phyloP scores from a whole-genome alignment of 2,329 filamentous ascomycete genomes.

The Aspergillus sp. region DNA sequence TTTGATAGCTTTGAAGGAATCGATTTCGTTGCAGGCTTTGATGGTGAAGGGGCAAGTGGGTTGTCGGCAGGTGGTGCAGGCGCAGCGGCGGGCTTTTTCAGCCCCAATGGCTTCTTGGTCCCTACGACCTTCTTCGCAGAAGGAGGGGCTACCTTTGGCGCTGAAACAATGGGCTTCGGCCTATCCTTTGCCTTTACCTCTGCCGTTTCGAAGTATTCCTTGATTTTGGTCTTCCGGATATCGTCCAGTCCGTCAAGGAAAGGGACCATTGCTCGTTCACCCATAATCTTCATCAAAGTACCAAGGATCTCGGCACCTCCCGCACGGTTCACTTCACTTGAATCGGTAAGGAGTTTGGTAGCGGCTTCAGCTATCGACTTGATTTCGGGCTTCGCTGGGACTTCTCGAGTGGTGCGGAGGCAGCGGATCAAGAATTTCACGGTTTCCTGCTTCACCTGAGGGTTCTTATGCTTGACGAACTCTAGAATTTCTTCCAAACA shows the following conservation, averaged over 20 bases:
- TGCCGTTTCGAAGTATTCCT: slow-evolving; percentile 81
- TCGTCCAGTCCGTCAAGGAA: slow-evolving; percentile 92
- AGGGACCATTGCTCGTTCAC: slow-evolving; percentile 90
- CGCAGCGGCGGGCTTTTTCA: slow-evolving; percentile 51
- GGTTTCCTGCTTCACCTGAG: slow-evolving; percentile 93
- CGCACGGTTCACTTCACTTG: slow-evolving; percentile 78
- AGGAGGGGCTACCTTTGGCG: slow-evolving; percentile 55
- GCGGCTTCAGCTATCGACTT: slow-evolving; percentile 80
- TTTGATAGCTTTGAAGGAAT: slow-evolving; percentile 48
- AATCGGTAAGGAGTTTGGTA: slow-evolving; percentile 88
- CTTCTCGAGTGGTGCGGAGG: slow-evolving; percentile 76
- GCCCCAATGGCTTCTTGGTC: slow-evolving; percentile 52
- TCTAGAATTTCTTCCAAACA: slow-evolving; percentile 88
- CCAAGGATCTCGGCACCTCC: slow-evolving; percentile 90
- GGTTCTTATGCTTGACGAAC: slow-evolving; percentile 90
- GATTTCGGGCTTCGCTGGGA: slow-evolving; percentile 81
- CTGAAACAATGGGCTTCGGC: slow-evolving; percentile 70
- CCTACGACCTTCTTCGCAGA: slow-evolving; percentile 57
- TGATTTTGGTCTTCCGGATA: slow-evolving; percentile 92
- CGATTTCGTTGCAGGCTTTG: slow-evolving; percentile 41
- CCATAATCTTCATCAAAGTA: slow-evolving; percentile 97
- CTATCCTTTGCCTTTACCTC: slow-evolving; percentile 89
- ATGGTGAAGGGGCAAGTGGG: slow-evolving; percentile 50
- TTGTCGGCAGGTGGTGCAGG: slow-evolving; percentile 55
- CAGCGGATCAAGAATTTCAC: slow-evolving; percentile 91